Conservation (phyloP, 495 filamentous ascomycete genomes). For the Penicillium egyptiacum region DNA sequence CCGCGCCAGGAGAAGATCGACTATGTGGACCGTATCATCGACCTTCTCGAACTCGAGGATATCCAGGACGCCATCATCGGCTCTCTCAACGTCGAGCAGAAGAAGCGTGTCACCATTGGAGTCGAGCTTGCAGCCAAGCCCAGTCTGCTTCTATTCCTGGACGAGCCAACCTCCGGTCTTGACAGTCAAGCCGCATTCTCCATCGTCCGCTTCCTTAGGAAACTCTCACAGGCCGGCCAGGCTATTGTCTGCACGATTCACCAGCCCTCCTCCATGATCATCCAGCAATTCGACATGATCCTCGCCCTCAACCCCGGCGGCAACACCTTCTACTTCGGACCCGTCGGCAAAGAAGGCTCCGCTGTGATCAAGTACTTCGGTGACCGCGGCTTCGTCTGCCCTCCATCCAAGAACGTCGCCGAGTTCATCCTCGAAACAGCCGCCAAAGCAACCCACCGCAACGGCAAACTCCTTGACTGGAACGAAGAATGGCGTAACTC, state of each 20-base stretch:
- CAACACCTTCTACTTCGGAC: slow-evolving; percentile 73
- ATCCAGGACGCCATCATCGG: slow-evolving; percentile 56
- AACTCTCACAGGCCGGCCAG: slow-evolving; percentile 73
- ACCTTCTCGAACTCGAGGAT: slow-evolving; percentile 56
- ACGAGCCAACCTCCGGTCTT: slow-evolving; percentile 80
- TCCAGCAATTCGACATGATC: slow-evolving; percentile 77
- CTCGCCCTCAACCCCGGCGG: slow-evolving; percentile 69
- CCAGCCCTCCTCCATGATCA: slow-evolving; percentile 67
- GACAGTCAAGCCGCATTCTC: slow-evolving; percentile 83
- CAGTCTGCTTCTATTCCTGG: slow-evolving; percentile 74
- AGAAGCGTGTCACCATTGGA: slow-evolving; percentile 80
- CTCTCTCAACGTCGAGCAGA: slow-evolving; percentile 64
- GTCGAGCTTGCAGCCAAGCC: slow-evolving; percentile 92
- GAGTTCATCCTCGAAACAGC: slow-evolving; percentile 86
- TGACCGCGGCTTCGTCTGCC: slow-evolving; percentile 58
- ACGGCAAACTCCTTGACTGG: slow-evolving; percentile 63
- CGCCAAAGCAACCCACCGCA: slow-evolving; percentile 54
- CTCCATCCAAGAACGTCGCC: slow-evolving; percentile 70
- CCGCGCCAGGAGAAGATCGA: slow-evolving; percentile 56
- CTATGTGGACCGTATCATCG: slow-evolving; percentile 62
- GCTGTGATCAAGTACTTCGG: slow-evolving; percentile 68
- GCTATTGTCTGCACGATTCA: slow-evolving; percentile 83
- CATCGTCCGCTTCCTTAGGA: slow-evolving; percentile 81
- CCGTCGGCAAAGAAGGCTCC: slow-evolving; percentile 62
- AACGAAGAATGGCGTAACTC: slow-evolving; percentile 71